phyloP scores from a whole-genome alignment of 2,329 filamentous ascomycete species.

The Neodidymelliopsis sp. region DNA sequence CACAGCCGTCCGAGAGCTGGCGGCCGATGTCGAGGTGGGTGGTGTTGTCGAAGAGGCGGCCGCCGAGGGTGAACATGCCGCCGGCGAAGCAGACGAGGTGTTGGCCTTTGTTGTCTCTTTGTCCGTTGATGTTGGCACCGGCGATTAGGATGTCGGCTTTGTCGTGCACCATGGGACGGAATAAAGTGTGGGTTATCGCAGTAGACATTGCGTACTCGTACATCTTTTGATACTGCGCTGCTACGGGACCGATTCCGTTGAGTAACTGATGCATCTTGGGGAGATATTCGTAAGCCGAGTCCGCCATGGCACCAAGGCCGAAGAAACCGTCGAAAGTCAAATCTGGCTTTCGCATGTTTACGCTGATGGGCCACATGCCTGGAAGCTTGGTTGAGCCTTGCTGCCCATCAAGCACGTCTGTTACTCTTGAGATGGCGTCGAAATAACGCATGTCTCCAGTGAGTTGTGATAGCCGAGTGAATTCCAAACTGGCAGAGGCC shows the following conservation, averaged over 20 bases:
- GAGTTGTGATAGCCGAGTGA: constrained; percentile 54
- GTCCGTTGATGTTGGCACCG: constrained; percentile 48
- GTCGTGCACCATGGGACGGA: constrained; percentile 58
- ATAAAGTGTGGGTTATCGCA: constrained; percentile 56
- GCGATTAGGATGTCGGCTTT: constrained; percentile 56
- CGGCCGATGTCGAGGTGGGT: constrained; percentile 63
- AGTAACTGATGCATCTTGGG: constrained; percentile 57
- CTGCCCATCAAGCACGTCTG: constrained; percentile 49
- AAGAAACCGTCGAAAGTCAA: constrained; percentile 50
- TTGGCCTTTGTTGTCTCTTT: constrained; percentile 57
- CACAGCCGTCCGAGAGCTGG: constrained; percentile 66
- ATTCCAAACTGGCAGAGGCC: constrained; percentile 56
- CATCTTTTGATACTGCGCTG: constrained; percentile 59
- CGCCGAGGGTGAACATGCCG: constrained; percentile 68
- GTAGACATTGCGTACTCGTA: constrained; percentile 62
- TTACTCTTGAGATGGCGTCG: constrained; percentile 54
- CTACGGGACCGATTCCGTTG: constrained; percentile 53
- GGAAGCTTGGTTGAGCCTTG: constrained; percentile 53
- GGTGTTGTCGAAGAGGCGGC: constrained; percentile 61
- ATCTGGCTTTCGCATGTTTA: constrained; percentile 50
- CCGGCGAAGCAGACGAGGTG: constrained; percentile 68
- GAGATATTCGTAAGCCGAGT: constrained; percentile 51
- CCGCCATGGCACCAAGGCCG: constrained; percentile 45
- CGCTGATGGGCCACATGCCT: constrained; percentile 57
- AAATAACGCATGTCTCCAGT: constrained; percentile 56